These are phyloP conservation scores for Kwoniella dejecticola DNA, from an alignment of 768 basidiomycete species.

Conservation along the genomic window DNA sequence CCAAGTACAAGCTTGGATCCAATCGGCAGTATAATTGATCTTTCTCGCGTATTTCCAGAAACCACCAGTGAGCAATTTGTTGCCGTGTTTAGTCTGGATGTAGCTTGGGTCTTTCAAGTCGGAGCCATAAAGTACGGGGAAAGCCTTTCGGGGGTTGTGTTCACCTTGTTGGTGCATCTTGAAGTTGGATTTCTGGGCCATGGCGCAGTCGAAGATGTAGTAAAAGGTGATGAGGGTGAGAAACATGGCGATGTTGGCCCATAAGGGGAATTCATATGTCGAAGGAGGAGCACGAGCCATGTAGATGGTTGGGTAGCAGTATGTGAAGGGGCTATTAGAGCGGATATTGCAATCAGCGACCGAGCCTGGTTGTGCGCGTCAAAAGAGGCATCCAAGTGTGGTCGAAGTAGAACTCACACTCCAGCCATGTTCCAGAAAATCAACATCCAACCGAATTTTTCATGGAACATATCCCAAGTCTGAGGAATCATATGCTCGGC, in stretches of 20 bases:
- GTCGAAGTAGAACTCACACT: too few species aligned
- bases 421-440: conserved; percentile 77
- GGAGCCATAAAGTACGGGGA: conserved; percentile 87
- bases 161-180: conserved; percentile 96
- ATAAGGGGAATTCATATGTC: conserved; percentile 80
- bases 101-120: conserved; percentile 81
- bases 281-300: conserved; percentile 93
- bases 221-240: conserved; percentile 77
- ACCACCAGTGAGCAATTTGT: conserved; percentile 85
- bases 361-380: too few species aligned
- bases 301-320: conserved; percentile 95
- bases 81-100: conserved; percentile 93
- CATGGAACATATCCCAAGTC: conserved; percentile 96
- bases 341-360: too few species aligned
- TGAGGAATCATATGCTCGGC: conserved; percentile 62
- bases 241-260: conserved; percentile 72
- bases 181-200: conserved; percentile 95
- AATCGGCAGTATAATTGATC: conserved; percentile 94
- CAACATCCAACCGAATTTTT: conserved; percentile 93
- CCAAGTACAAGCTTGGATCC: conserved; percentile 90
- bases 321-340: conserved; percentile 66
- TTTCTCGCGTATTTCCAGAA: conserved; percentile 96
- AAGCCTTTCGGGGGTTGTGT: conserved; percentile 78
- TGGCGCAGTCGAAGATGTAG: conserved; percentile 88
- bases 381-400: too few species aligned